phyloP scores from a whole-genome alignment of 768 basidiomycete species.

The Rhizopogon vulgaris region DNA sequence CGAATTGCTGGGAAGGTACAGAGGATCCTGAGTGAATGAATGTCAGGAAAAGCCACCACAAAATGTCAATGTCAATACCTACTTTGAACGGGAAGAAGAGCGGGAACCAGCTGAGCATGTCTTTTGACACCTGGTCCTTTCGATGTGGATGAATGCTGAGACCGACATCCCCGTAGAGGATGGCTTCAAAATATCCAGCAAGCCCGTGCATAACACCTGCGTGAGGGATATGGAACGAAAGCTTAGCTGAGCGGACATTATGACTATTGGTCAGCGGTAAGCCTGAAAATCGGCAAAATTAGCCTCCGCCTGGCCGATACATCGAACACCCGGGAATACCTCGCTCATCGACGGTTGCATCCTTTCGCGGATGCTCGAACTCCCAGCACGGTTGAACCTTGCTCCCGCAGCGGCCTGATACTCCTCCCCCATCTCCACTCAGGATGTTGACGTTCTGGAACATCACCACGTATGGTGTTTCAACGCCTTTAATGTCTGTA shows the following conservation, averaged over 20 bases:
- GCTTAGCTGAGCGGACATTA: slow-evolving; percentile 81
- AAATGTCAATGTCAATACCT: slow-evolving; percentile 18
- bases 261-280: slow-evolving; percentile 93
- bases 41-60: not conserved
- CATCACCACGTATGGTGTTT: slow-evolving; percentile 99
- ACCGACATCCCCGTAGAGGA: slow-evolving; percentile 84
- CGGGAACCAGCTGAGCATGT: slow-evolving; percentile 99
- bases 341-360: slow-evolving; percentile 64
- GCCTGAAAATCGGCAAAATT: slow-evolving; percentile 39
- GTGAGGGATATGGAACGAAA: slow-evolving; percentile 90
- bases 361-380: slow-evolving; percentile 88
- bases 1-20: slow-evolving; percentile 88
- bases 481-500: slow-evolving; percentile 67
- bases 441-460: slow-evolving; percentile 90
- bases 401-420: slow-evolving; percentile 65
- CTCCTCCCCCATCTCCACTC: slow-evolving; percentile 63
- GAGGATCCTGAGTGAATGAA: slow-evolving; percentile 58
- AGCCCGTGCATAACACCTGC: slow-evolving; percentile 91
- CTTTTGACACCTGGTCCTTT: slow-evolving; percentile 80
- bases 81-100: slow-evolving; percentile 93
- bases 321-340: slow-evolving; percentile 36
- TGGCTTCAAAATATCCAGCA: slow-evolving; percentile 96
- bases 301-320: slow-evolving; percentile 6
- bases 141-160: slow-evolving; percentile 91
- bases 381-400: slow-evolving; percentile 95